Evolutionary conservation across 2,329 filamentous ascomycete species (phyloP).

Genomic region (Pseudogymnoascus sp.): DNA sequence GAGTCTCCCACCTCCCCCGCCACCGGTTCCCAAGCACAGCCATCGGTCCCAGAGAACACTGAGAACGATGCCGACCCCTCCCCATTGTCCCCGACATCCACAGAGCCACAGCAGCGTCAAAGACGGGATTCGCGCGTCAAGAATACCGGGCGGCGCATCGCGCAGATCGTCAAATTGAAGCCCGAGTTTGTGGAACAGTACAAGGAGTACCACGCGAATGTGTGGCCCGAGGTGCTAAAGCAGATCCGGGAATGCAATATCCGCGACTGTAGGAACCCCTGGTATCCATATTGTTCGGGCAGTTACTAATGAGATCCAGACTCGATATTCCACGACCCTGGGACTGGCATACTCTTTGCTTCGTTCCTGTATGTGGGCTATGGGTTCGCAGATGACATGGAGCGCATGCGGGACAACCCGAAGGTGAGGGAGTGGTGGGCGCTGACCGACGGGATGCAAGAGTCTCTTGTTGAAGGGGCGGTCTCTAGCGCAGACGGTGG

Average conservation of each 20-base stretch:
- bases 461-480: slow-evolving; percentile 52
- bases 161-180: slow-evolving; percentile 66
- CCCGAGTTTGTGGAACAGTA: slow-evolving; percentile 59
- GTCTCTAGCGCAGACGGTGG: slow-evolving; percentile 49
- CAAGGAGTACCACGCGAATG: slow-evolving; percentile 63
- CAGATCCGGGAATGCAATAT: slow-evolving; percentile 73
- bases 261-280: slow-evolving; percentile 49
- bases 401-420: slow-evolving; percentile 62
- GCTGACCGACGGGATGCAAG: slow-evolving; percentile 72
- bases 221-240: slow-evolving; percentile 70
- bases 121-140: slow-evolving; percentile 15
- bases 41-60: not conserved
- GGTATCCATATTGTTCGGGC: not conserved
- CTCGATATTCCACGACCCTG: slow-evolving; percentile 63
- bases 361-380: slow-evolving; percentile 72
- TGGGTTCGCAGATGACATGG: slow-evolving; percentile 68
- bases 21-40: not conserved
- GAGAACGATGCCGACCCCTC: not conserved
- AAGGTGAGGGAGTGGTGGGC: slow-evolving; percentile 73
- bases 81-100: not conserved
- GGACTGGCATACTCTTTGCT: slow-evolving; percentile 59
- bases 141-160: slow-evolving; percentile 50
- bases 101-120: not conserved
- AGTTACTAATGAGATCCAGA: slow-evolving; percentile 37
- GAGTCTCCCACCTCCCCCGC: not conserved